Percentiles rank a stretch among this genome's conserved stretches.
These are phyloP conservation scores for Pythium pyrilobum DNA, from an alignment of 352 stramenopile species.

Conservation along the genomic window DNA sequence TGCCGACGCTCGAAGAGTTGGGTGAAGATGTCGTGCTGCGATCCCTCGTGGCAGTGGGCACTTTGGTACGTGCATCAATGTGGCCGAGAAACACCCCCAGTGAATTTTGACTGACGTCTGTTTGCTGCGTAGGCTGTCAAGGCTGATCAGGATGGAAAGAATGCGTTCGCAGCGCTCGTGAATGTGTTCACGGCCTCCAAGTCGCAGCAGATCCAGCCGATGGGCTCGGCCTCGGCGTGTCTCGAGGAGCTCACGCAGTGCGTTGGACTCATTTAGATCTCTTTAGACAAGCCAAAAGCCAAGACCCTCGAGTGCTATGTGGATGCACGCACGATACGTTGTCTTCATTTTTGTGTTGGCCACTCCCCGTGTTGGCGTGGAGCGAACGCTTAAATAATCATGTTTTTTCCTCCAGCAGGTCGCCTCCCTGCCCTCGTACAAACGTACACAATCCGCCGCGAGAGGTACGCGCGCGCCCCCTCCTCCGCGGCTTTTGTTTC, in stretches of 20 bases:
- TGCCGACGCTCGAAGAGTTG: slow-evolving; percentile 49
- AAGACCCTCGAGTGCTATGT: no score
- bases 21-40: slow-evolving; percentile 75
- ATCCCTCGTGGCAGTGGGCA: slow-evolving; percentile 57
- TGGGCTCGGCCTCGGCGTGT: slow-evolving; percentile 43
- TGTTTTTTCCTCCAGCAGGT: neutral
- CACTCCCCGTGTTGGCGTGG: neutral
- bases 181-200: slow-evolving; percentile 54
- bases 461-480: no score
- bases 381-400: slow-evolving; percentile 16
- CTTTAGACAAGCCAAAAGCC: no score
- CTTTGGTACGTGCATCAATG: slow-evolving; percentile 44
- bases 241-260: slow-evolving; percentile 39
- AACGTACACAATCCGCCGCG: no score
- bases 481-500: no score
- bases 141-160: slow-evolving; percentile 34
- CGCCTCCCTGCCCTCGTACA: slow-evolving; percentile 4
- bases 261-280: slow-evolving; percentile 17
- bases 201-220: slow-evolving; percentile 27
- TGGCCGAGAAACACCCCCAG: no score
- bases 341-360: slow-evolving; percentile 15
- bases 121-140: slow-evolving; percentile 28
- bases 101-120: neutral
- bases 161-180: slow-evolving; percentile 42
- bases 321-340: slow-evolving; percentile 1